These are phyloP conservation scores for Lachnellula willkommii DNA, from an alignment of 2,329 filamentous ascomycete genomes.

Conservation along the genomic window DNA sequence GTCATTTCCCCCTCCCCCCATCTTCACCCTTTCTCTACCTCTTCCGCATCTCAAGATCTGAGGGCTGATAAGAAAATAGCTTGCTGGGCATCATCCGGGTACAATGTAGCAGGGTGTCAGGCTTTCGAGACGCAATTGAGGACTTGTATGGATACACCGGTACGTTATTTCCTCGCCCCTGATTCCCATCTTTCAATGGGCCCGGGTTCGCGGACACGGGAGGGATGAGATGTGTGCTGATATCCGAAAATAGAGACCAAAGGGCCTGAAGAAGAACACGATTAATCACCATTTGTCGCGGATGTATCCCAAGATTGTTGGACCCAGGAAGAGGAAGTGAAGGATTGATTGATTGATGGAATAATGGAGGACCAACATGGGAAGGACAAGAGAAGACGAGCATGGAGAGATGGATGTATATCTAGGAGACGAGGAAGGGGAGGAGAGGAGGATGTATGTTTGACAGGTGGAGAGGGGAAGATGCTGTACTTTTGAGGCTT, in stretches of 20 bases:
- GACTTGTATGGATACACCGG: constrained; percentile 74
- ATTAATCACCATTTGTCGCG: constrained; percentile 91
- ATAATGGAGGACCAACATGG: too few relatives aligned
- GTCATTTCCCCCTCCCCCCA: constrained; percentile 4
- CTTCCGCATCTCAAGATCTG: background rate
- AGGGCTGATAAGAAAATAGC: constrained; percentile 42
- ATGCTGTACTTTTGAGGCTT: too few relatives aligned
- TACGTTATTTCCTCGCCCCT: constrained; percentile 37
- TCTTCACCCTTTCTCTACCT: constrained; percentile 2
- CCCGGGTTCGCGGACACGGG: too few relatives aligned
- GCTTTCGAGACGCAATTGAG: constrained; percentile 56
- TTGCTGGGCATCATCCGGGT: constrained; percentile 78
- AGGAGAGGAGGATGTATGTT: too few relatives aligned
- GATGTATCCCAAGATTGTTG: constrained; percentile 67
- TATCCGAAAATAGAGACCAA: constrained; percentile 43
- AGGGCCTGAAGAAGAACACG: constrained; percentile 59
- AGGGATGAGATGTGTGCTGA: background rate
- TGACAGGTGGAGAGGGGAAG: too few relatives aligned
- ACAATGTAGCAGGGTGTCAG: constrained; percentile 55
- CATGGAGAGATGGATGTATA: background rate
- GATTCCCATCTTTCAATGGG: too few relatives aligned
- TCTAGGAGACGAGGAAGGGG: background rate
- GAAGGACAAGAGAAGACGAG: background rate
- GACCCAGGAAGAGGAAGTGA: constrained; percentile 61
- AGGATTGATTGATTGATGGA: background rate